Base-by-base conservation (phyloP, 2,329 filamentous ascomycete genomes). In the Fusarium sterilihyphosum region DNA sequence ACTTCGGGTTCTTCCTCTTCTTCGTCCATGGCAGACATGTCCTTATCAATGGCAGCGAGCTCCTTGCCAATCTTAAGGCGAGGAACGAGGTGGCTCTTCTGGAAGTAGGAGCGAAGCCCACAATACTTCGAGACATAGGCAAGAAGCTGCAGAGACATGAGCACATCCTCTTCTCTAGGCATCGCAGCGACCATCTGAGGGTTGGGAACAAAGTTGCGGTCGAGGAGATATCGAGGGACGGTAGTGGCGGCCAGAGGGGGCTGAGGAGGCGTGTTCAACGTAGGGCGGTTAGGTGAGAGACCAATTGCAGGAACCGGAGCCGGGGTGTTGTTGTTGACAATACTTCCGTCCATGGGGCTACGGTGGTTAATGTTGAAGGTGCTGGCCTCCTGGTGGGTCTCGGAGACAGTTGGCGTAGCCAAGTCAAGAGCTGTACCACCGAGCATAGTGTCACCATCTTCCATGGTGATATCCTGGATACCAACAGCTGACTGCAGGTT, bases 61-160 rank as follows among this genome's bases (percentile, higher is more conserved):
- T 98, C 95, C 75, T 92, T 92, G 69, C 94, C 93, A 76, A 99
- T 96, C 82, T 95, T 95, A 58, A 99, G 91, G 73, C 92, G 93
- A 0, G 96, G 96, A 9, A 99, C 96, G 17, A 98, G 87, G 79
- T 99, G 96, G 44, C 95, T 97, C 82, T 93, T 90, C 81, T 99
- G 96, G 82, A 99, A 99, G 83, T 98, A 99, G 9, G 94, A 92
- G 24, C 96, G 91, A 37, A 99, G 89, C 78, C 97, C 97, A 87
- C 96, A 98, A 84, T 99, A 99, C 83, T 99, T 99, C 31, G 95
- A 98, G 65, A 99, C 96, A 81, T 99, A 99, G 22, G 96, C 96
- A 52, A 99, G 89, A 26, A 99, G 90, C 83, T 99, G 96, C 43
- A 99, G 88, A 11, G 96, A 98, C 96, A 99, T 98, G 73, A 99